Evolutionary conservation across 2,329 filamentous ascomycete genomes (phyloP).

Genomic region (Aspergillus sp.): DNA sequence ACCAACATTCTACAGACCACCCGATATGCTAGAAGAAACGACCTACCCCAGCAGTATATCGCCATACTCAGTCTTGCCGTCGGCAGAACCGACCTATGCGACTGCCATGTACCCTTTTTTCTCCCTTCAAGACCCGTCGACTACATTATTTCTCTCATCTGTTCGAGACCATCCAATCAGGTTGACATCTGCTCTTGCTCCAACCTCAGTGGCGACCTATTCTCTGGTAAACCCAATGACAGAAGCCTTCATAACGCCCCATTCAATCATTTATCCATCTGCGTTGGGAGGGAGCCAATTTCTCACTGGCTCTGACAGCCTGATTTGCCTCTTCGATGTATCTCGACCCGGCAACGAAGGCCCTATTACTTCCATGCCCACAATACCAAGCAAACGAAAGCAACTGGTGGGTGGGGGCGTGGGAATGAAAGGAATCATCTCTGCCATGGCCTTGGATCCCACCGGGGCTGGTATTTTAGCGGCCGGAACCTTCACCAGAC

Average conservation of each 20-base stretch:
- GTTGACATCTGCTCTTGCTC: conserved; percentile 57
- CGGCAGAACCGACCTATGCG: conserved; percentile 55
- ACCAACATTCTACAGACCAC: conserved; percentile 39
- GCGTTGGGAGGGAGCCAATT: conserved; percentile 53
- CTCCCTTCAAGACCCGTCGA: conserved; percentile 53
- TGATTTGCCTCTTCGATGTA: conserved; percentile 60
- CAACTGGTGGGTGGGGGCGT: conserved; percentile 49
- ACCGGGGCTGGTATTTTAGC: conserved; percentile 53
- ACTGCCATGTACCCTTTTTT: conserved; percentile 59
- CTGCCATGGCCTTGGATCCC: conserved; percentile 51
- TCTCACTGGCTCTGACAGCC: conserved; percentile 58
- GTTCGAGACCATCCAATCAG: conserved; percentile 58
- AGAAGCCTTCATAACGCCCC: conserved; percentile 58
- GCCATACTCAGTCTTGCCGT: conserved; percentile 50
- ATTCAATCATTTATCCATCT: conserved; percentile 56
- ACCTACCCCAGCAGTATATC: conserved; percentile 40
- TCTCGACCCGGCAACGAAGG: conserved; percentile 47
- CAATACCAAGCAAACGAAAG: conserved; percentile 53
- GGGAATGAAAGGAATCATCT: conserved; percentile 59
- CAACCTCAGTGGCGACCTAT: conserved; percentile 54
- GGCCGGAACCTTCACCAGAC: conserved; percentile 59
- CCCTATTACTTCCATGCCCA: conserved; percentile 49
- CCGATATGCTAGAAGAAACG: conserved; percentile 49
- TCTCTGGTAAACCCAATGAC: conserved; percentile 57
- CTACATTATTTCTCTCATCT: conserved; percentile 54